Conservation (phyloP, 2,329 filamentous ascomycete genomes). For the Talaromyces sp. region DNA sequence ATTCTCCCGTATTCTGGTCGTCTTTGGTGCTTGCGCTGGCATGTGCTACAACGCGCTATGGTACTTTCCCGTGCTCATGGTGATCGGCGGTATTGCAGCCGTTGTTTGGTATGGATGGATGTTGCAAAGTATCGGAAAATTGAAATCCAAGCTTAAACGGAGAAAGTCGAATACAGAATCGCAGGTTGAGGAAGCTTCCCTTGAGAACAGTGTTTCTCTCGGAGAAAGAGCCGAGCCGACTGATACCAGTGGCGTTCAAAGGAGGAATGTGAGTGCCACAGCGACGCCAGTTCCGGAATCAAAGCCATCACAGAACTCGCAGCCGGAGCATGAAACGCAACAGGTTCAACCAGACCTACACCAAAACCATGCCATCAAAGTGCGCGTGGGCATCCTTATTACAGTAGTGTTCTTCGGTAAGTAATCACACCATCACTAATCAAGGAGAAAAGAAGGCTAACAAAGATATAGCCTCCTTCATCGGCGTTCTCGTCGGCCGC, state of each 20-base stretch:
- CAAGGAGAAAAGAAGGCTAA: constrained; percentile 18
- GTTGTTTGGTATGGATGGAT: constrained; percentile 58
- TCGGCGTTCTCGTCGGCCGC: constrained; percentile 54
- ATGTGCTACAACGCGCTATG: constrained; percentile 70
- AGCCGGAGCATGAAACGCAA: not conserved
- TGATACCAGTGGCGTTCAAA: not conserved
- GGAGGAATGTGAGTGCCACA: constrained; percentile 2
- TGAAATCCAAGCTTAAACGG: constrained; percentile 32
- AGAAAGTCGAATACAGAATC: constrained; percentile 21
- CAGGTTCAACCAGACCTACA: not conserved
- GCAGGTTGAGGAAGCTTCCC: not conserved
- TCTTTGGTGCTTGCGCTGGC: constrained; percentile 62
- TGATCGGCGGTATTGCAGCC: constrained; percentile 53
- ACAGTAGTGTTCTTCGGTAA: constrained; percentile 51
- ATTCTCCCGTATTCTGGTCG: constrained; percentile 62
- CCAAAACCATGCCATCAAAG: constrained; percentile 35
- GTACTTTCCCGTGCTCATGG: constrained; percentile 70
- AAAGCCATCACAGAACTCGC: not conserved
- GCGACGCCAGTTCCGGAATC: not conserved
- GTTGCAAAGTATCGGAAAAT: constrained; percentile 35
- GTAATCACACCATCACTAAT: constrained; percentile 2
- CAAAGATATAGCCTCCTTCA: constrained; percentile 49
- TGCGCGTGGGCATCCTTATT: constrained; percentile 40
- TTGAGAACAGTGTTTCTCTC: constrained; percentile 7
- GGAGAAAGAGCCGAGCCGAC: not conserved